phyloP scores from a whole-genome alignment of 192 early-diverging fungal species.

The Umbelopsis vinacea region DNA sequence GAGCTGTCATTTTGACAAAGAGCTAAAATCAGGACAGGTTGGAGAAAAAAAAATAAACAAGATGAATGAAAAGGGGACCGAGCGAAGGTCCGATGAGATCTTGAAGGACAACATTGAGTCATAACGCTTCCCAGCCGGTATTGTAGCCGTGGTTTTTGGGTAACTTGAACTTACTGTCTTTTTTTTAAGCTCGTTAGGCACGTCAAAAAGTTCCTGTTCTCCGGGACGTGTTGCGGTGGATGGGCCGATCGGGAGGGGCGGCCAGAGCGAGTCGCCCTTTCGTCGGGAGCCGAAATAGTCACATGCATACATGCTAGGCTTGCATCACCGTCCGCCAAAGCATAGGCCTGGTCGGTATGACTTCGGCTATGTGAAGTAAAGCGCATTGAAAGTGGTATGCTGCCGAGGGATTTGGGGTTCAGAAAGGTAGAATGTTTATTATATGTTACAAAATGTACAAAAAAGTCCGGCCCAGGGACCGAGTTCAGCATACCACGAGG shows the following conservation, averaged over 20 bases:
- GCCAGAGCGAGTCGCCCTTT: neutral
- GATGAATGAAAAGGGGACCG: neutral
- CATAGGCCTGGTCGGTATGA: too few species aligned
- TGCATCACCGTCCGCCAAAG: neutral
- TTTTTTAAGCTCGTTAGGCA: neutral
- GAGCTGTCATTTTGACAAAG: neutral
- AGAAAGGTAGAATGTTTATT: too few species aligned
- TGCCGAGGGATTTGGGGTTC: too few species aligned
- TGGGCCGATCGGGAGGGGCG: neutral
- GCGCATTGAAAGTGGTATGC: too few species aligned
- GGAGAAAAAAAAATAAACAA: neutral
- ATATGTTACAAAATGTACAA: too few species aligned
- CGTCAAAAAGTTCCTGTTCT: neutral
- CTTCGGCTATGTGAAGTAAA: too few species aligned
- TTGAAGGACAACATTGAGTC: neutral
- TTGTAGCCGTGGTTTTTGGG: conserved; percentile 1
- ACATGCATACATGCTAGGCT: neutral
- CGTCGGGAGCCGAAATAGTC: neutral
- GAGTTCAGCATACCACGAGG: too few species aligned
- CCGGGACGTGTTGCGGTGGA: conserved; percentile 1
- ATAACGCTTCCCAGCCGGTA: conserved; percentile 3
- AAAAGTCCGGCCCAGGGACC: too few species aligned
- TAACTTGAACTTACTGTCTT: neutral
- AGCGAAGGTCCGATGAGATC: neutral
- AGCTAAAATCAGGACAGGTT: neutral